A percentile compares a stretch with the other conserved stretches of the same genome.
Evolutionary conservation across 371 early-diverging fungal species (phyloP).

Genomic region (Nosema muscidifuracis): DNA sequence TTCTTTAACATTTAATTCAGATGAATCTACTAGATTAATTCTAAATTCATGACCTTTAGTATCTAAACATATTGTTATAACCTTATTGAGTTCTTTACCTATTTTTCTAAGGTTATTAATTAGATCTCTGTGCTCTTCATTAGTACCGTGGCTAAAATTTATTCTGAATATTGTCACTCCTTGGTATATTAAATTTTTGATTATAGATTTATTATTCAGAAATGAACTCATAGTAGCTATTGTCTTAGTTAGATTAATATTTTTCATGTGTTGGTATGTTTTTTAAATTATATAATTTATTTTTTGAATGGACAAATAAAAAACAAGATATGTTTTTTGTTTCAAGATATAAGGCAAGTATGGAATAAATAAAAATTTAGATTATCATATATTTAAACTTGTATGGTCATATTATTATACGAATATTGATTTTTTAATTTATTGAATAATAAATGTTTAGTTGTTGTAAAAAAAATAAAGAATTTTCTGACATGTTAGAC

Average conservation of each 20-base stretch:
- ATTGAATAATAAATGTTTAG: too few species aligned
- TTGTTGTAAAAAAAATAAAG: too few species aligned
- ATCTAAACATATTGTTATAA: slow-evolving; percentile 66
- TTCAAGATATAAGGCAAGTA: too few species aligned
- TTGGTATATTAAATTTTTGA: slow-evolving; percentile 64
- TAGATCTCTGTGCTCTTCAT: slow-evolving; percentile 57
- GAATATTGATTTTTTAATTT: too few species aligned
- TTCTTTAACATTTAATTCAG: slow-evolving; percentile 28
- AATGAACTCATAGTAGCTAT: slow-evolving; percentile 60
- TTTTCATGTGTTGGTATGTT: too few species aligned
- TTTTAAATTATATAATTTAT: too few species aligned
- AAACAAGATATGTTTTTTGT: too few species aligned
- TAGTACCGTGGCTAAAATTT: slow-evolving; percentile 66
- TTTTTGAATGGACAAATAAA: too few species aligned
- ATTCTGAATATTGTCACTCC: slow-evolving; percentile 89
- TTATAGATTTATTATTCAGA: slow-evolving; percentile 43
- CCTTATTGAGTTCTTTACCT: slow-evolving; percentile 67
- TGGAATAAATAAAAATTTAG: too few species aligned
- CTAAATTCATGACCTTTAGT: slow-evolving; percentile 66
- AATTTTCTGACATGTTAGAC: too few species aligned
- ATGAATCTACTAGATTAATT: slow-evolving; percentile 25
- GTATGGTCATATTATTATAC: too few species aligned
- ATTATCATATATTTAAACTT: too few species aligned
- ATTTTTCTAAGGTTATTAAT: slow-evolving; percentile 59
- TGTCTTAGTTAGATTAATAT: slow-evolving; percentile 54